phyloP scores from a whole-genome alignment of 2,329 filamentous ascomycete genomes.

The Penicillium decumbens region DNA sequence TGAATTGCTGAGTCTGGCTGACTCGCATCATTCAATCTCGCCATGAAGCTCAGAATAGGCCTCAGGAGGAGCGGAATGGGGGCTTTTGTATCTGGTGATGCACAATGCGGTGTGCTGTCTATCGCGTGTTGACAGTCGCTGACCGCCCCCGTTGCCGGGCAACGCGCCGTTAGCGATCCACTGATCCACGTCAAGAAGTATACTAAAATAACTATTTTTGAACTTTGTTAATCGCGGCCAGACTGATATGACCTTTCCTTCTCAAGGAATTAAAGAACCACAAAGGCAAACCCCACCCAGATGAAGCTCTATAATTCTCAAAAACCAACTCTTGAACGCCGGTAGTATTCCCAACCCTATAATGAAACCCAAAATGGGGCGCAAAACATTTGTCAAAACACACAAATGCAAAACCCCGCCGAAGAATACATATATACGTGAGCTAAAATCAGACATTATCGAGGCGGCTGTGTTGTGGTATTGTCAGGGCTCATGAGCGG shows the following conservation, averaged over 20 bases:
- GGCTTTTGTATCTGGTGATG: background rate
- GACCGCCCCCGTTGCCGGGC: slow-evolving; percentile 20
- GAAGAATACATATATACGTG: slow-evolving; percentile 17
- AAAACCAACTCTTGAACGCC: background rate
- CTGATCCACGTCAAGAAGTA: background rate
- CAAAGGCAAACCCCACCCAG: background rate
- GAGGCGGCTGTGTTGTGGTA: slow-evolving; percentile 19
- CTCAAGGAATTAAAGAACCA: background rate
- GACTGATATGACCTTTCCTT: no score
- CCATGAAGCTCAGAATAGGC: slow-evolving; percentile 12
- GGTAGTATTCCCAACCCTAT: background rate
- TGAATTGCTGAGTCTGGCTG: slow-evolving; percentile 5
- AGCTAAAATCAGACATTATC: slow-evolving; percentile 14
- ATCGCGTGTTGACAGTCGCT: slow-evolving; percentile 4
- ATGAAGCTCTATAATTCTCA: background rate
- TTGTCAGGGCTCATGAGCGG: slow-evolving; percentile 32
- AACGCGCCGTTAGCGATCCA: slow-evolving; percentile 4
- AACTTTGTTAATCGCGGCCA: background rate
- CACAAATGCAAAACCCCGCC: slow-evolving; percentile 7
- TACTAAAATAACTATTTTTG: background rate
- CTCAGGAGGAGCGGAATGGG: background rate
- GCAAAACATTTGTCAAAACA: slow-evolving; percentile 1
- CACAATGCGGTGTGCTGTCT: background rate
- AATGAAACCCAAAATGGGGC: background rate
- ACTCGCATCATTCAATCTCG: slow-evolving; percentile 14